Percentiles rank a stretch among this genome's conserved stretches.
Evolutionary conservation across 176 grass and related monocot genomes (phyloP).

Genomic region (barley (Hordeum vulgare)): DNA sequence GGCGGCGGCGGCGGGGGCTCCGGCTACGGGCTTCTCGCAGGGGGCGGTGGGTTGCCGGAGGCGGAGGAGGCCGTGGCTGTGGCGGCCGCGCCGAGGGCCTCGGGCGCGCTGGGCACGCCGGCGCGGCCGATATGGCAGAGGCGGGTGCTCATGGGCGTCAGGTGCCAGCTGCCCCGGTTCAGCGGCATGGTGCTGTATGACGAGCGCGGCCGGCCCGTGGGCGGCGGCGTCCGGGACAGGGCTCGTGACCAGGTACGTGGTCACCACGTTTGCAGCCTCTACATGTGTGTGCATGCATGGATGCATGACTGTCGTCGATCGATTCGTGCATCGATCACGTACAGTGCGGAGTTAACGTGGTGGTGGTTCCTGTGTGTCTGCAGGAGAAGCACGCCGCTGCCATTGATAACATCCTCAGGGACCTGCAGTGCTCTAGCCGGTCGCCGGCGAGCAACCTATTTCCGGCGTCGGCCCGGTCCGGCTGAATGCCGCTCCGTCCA

Average conservation of each 20-base stretch:
- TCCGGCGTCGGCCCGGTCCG: neutral
- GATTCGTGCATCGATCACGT: neutral
- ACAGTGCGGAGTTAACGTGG: neutral
- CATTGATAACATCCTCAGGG: conserved; percentile 11
- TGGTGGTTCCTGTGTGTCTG: neutral
- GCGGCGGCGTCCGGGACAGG: conserved; percentile 26
- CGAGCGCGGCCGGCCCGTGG: conserved; percentile 32
- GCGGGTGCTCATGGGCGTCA: conserved; percentile 43
- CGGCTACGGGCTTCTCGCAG: neutral
- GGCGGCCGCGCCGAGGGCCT: neutral
- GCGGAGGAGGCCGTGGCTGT: neutral
- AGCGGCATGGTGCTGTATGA: conserved; percentile 46
- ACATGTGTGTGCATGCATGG: too few relatives aligned
- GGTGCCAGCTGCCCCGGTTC: conserved; percentile 38
- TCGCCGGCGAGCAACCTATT: neutral
- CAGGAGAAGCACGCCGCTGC: conserved; percentile 42
- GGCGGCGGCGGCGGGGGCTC: neutral
- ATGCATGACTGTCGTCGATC: neutral
- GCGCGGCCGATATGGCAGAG: conserved; percentile 36
- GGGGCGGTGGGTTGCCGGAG: neutral
- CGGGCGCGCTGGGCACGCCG: conserved; percentile 16
- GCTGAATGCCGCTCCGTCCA: neutral
- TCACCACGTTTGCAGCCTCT: neutral
- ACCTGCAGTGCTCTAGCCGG: conserved; percentile 17
- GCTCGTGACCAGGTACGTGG: conserved; percentile 35